phyloP scores from a whole-genome alignment of 1,284 basidiomycete species.

The Ceraceosorus bombacis region DNA sequence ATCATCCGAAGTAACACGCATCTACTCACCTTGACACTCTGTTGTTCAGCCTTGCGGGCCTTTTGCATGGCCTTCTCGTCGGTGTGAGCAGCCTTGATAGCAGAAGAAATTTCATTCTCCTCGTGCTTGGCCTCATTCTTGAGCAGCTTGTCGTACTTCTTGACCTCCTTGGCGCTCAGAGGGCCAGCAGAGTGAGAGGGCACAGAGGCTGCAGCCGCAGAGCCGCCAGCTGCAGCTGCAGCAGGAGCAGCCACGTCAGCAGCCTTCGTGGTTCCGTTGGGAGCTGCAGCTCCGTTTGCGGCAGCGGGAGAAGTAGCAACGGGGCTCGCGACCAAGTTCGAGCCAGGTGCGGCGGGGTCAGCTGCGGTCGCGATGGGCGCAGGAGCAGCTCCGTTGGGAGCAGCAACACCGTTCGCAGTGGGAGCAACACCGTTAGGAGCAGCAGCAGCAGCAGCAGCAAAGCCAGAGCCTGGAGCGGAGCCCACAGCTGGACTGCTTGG shows the following conservation, averaged over 20 bases:
- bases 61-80: constrained; percentile 38
- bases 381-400: not conserved
- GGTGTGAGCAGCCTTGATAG: constrained; percentile 33
- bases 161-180: constrained; percentile 13
- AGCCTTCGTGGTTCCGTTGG: not conserved
- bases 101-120: constrained; percentile 30
- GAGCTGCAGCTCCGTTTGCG: constrained; percentile 3
- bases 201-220: constrained; percentile 1
- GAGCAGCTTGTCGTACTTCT: constrained; percentile 42
- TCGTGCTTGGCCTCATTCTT: constrained; percentile 40
- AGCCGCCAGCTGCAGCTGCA: constrained; percentile 9
- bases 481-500: not conserved
- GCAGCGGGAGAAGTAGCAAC: constrained; percentile 6
- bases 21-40: constrained; percentile 24
- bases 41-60: constrained; percentile 30
- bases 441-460: not conserved
- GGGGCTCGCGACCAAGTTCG: not conserved
- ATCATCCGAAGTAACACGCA: not conserved
- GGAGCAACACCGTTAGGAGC: not conserved
- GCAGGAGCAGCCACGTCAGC: constrained; percentile 3
- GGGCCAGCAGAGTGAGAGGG: not conserved
- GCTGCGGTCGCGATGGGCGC: not conserved
- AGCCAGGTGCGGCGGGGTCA: not conserved
- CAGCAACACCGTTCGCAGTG: not conserved
- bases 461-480: not conserved